phyloP scores from a whole-genome alignment of 2,329 filamentous ascomycete species.

The Lasiodiplodia citricola region DNA sequence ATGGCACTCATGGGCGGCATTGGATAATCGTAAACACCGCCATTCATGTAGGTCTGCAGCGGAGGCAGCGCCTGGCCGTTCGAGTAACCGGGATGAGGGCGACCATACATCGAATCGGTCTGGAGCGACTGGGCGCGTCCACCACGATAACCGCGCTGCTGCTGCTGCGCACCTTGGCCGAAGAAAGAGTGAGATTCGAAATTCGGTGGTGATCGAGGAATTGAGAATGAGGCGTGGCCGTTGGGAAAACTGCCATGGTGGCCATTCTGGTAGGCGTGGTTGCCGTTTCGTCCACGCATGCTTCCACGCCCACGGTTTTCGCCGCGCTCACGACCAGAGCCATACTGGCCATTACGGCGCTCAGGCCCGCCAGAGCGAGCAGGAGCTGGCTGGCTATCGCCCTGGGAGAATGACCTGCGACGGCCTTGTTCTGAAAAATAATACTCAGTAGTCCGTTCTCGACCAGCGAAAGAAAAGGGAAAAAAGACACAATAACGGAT shows the following conservation, averaged over 20 bases:
- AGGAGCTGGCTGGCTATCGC: conserved; percentile 36
- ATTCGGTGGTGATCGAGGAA: conserved; percentile 44
- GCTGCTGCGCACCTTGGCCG: conserved; percentile 33
- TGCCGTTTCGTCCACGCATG: conserved; percentile 49
- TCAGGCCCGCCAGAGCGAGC: conserved; percentile 27
- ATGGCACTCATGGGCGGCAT: conserved; percentile 62
- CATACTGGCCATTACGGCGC: conserved; percentile 44
- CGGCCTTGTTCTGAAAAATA: conserved; percentile 35
- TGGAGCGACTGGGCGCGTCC: conserved; percentile 68
- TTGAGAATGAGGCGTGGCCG: conserved; percentile 41
- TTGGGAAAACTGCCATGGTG: conserved; percentile 37
- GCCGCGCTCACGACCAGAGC: conserved; percentile 51
- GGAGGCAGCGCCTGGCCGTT: conserved; percentile 47
- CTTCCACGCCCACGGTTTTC: conserved; percentile 52
- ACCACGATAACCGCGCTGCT: conserved; percentile 55
- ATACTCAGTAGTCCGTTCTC: neutral
- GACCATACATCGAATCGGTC: conserved; percentile 58
- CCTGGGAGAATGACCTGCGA: conserved; percentile 36
- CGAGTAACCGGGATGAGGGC: conserved; percentile 38
- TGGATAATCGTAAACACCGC: conserved; percentile 61
- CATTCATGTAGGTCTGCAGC: conserved; percentile 57
- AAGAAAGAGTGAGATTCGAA: conserved; percentile 41
- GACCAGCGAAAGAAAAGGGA: neutral
- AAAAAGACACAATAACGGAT: neutral
- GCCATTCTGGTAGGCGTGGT: conserved; percentile 38